A percentile compares a stretch with the other conserved stretches of the same genome.
These are phyloP conservation scores for Cordia subcordata DNA, from an alignment of 257 asterid species.

Conservation along the genomic window DNA sequence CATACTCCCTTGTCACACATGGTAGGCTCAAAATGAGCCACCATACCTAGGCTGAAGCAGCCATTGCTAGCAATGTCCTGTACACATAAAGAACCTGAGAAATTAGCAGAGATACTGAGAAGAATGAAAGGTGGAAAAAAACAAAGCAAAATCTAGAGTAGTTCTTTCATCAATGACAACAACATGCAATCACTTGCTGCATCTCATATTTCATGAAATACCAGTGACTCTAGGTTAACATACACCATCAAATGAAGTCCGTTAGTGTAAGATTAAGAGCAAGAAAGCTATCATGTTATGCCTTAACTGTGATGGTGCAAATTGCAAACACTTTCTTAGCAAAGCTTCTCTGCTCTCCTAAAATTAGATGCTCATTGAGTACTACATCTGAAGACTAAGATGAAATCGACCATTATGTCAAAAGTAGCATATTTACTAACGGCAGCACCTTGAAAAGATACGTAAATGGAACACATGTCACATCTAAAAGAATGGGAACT, in stretches of 20 bases:
- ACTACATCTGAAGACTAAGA: background rate
- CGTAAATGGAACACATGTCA: too few species aligned
- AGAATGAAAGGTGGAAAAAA: background rate
- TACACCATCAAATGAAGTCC: background rate
- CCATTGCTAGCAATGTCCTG: conserved; percentile 95
- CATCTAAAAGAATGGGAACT: too few species aligned
- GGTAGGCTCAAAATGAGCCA: conserved; percentile 69
- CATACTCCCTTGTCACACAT: conserved; percentile 58
- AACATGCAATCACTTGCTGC: background rate
- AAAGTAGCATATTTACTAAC: background rate
- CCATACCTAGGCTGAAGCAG: conserved; percentile 97
- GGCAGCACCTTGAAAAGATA: background rate
- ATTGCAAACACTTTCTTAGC: background rate
- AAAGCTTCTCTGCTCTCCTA: background rate
- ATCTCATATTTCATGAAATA: background rate
- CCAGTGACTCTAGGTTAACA: background rate
- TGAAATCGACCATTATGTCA: background rate
- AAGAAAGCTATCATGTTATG: background rate
- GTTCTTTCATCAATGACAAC: background rate
- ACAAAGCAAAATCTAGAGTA: background rate
- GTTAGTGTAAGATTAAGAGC: background rate
- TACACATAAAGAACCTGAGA: background rate
- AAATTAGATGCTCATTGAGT: background rate
- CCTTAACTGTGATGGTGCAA: background rate
- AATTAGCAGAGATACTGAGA: background rate